phyloP scores from a whole-genome alignment of 2,329 filamentous ascomycete genomes.

The Aspergillus terreus region DNA sequence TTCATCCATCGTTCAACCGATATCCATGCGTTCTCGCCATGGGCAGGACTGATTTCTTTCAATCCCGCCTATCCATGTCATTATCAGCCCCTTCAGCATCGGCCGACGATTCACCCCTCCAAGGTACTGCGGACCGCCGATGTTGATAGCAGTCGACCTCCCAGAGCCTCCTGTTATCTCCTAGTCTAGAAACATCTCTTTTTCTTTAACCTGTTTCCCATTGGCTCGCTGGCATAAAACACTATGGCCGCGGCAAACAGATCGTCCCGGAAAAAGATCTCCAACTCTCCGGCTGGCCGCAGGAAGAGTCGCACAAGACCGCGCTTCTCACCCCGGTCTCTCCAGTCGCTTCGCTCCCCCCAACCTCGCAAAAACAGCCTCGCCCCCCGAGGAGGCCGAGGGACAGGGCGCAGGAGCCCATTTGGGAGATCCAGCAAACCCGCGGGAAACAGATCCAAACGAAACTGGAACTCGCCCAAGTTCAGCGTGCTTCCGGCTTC shows the following conservation, averaged over 20 bases:
- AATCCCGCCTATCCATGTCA: too few species aligned
- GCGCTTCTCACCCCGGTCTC: slow-evolving; percentile 9
- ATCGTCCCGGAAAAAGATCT: slow-evolving; percentile 9
- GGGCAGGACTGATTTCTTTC: too few species aligned
- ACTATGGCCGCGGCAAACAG: slow-evolving; percentile 1
- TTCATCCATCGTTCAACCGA: too few species aligned
- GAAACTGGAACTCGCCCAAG: slow-evolving; percentile 13
- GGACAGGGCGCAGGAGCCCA: slow-evolving; percentile 1
- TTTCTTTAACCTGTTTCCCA: too few species aligned
- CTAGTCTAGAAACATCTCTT: background rate
- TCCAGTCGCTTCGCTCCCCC: slow-evolving; percentile 9
- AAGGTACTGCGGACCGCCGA: too few species aligned
- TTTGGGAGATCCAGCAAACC: background rate
- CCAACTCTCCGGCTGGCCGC: slow-evolving; percentile 6
- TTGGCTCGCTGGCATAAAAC: too few species aligned
- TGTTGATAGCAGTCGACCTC: too few species aligned
- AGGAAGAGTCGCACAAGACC: slow-evolving; percentile 10
- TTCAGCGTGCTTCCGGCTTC: slow-evolving; percentile 16
- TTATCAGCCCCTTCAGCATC: background rate
- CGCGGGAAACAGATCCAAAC: background rate
- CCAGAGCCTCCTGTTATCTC: background rate
- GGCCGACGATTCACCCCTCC: background rate
- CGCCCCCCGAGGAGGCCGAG: slow-evolving; percentile 1
- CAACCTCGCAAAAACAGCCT: slow-evolving; percentile 10
- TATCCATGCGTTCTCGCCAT: too few species aligned